Evolutionary conservation across 73 alveolate genomes (phyloP).

Genomic region (Tetrahymena borealis): DNA sequence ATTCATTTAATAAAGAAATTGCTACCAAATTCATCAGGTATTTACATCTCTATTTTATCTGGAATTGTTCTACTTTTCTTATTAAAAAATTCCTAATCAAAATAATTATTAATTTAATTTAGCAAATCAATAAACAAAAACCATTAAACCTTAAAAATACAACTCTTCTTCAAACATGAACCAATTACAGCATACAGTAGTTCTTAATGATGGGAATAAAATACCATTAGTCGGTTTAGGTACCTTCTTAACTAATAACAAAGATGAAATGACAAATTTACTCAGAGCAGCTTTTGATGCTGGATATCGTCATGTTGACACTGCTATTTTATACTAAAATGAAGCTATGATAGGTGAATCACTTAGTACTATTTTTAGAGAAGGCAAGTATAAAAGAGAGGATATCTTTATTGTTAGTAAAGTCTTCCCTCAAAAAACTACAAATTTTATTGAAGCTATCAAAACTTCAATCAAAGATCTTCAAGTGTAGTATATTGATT

Average conservation of each 20-base stretch:
- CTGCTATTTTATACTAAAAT: conserved; percentile 53
- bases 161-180: background rate
- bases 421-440: conserved; percentile 49
- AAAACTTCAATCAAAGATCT: conserved; percentile 49
- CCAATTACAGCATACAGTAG: background rate
- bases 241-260: background rate
- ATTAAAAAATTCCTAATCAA: background rate
- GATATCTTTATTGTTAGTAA: conserved; percentile 70
- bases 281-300: conserved; percentile 49
- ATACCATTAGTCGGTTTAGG: conserved; percentile 53
- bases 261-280: conserved; percentile 25
- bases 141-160: background rate
- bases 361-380: conserved; percentile 11
- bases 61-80: background rate
- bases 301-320: conserved; percentile 74
- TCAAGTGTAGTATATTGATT: conserved; percentile 52
- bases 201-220: conserved; percentile 34
- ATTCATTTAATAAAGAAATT: too few species aligned
- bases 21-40: background rate
- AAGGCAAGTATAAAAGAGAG: conserved; percentile 57
- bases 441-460: conserved; percentile 58
- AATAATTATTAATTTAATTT: background rate
- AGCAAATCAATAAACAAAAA: background rate
- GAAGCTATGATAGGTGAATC: conserved; percentile 71
- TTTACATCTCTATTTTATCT: background rate